These are phyloP conservation scores for Alternaria panax DNA, from an alignment of 2,329 filamentous ascomycete species.

Conservation along the genomic window DNA sequence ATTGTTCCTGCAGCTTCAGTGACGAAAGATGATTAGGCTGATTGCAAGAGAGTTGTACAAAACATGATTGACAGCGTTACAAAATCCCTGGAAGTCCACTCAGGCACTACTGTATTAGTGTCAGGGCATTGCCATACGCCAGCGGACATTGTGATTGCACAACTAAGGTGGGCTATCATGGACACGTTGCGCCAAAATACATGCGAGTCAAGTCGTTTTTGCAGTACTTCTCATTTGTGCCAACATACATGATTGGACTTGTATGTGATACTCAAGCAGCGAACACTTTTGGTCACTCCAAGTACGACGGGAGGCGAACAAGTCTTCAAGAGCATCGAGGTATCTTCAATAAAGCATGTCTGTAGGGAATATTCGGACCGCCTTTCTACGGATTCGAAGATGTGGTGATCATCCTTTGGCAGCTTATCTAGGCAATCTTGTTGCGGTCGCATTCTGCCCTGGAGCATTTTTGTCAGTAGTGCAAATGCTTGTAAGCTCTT, in stretches of 20 bases:
- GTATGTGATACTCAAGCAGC: neutral
- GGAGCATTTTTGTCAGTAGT: neutral
- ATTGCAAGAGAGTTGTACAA: conserved; percentile 16
- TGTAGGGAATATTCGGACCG: neutral
- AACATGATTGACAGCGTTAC: neutral
- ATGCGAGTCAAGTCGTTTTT: too few species aligned
- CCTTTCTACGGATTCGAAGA: neutral
- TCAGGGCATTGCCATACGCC: neutral
- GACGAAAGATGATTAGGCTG: conserved; percentile 31
- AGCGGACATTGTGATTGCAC: neutral
- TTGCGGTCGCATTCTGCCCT: neutral
- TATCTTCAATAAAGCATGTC: neutral
- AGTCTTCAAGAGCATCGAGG: neutral
- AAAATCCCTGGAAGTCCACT: neutral
- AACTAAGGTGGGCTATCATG: neutral
- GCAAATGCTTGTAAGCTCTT: conserved; percentile 19
- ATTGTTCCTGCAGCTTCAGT: conserved; percentile 31
- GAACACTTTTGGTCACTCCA: neutral
- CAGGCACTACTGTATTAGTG: neutral
- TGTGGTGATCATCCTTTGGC: neutral
- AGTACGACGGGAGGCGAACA: neutral
- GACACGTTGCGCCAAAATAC: neutral
- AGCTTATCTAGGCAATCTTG: neutral
- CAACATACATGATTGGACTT: too few species aligned
- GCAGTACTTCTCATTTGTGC: too few species aligned